Percentiles rank a stretch among this genome's conserved stretches.
These are phyloP conservation scores for Sonneratia alba DNA, from an alignment of 345 rosid species.

Conservation along the genomic window DNA sequence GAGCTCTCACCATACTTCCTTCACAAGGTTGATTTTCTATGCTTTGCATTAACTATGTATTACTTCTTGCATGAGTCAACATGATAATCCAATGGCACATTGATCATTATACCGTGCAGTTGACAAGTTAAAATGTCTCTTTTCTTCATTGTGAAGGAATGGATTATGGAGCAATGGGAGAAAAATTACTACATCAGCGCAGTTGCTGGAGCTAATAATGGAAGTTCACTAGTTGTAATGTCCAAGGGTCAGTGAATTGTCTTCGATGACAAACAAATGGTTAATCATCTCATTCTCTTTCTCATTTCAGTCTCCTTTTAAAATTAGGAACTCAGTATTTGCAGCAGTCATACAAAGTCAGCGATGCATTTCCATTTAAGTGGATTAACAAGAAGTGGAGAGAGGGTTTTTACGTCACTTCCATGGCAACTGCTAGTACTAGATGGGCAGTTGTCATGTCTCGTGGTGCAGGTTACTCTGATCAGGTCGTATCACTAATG, in stretches of 20 bases:
- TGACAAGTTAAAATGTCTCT: not conserved
- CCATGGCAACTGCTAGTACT: slow-evolving; percentile 95
- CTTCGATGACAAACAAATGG: not conserved
- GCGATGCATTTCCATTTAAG: slow-evolving; percentile 93
- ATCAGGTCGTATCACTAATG: slow-evolving; percentile 49
- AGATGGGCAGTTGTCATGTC: slow-evolving; percentile 99
- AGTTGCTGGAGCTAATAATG: slow-evolving; percentile 83
- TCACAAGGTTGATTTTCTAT: slow-evolving; percentile 51
- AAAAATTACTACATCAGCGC: slow-evolving; percentile 89
- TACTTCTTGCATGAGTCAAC: not conserved
- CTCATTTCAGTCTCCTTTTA: slow-evolving; percentile 4
- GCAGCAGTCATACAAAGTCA: slow-evolving; percentile 97
- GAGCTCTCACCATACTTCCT: slow-evolving; percentile 73
- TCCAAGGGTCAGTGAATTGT: slow-evolving; percentile 60
- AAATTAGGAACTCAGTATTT: slow-evolving; percentile 71
- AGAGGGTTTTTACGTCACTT: slow-evolving; percentile 84
- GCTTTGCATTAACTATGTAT: not conserved
- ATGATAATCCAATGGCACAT: not conserved
- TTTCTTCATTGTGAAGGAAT: slow-evolving; percentile 42
- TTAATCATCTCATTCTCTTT: not conserved
- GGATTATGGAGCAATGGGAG: slow-evolving; percentile 99
- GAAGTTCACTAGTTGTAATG: slow-evolving; percentile 91
- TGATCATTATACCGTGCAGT: not conserved
- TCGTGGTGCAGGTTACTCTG: slow-evolving; percentile 82
- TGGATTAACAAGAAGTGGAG: slow-evolving; percentile 98